These are phyloP conservation scores for Sclerotiophoma versabilis DNA, from an alignment of 2,329 filamentous ascomycete species.

Conservation along the genomic window DNA sequence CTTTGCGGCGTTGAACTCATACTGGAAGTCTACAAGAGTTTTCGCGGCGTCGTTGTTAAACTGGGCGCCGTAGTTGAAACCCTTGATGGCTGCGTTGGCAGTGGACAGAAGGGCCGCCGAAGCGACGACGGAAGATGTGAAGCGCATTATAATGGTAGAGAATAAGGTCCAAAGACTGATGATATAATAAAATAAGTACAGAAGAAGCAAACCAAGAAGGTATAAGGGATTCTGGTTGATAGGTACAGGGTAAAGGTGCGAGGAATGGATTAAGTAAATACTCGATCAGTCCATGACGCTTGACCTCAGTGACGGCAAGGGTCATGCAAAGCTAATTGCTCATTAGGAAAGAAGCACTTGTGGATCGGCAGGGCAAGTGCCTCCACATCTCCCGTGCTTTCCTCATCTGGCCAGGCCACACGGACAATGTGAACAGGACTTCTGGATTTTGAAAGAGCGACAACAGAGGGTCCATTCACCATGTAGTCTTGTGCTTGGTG, in stretches of 20 bases:
- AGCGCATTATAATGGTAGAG: slow-evolving; percentile 39
- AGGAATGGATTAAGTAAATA: slow-evolving; percentile 20
- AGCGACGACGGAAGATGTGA: slow-evolving; percentile 45
- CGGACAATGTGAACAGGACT: slow-evolving; percentile 2
- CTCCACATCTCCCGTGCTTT: slow-evolving; percentile 20
- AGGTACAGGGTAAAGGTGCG: slow-evolving; percentile 2
- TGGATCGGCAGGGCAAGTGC: slow-evolving; percentile 18
- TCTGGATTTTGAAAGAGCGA: background rate
- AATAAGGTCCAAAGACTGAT: slow-evolving; percentile 5
- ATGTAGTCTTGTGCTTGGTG: background rate
- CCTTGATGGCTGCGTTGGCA: slow-evolving; percentile 52
- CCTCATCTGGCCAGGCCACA: slow-evolving; percentile 13
- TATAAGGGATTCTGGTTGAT: slow-evolving; percentile 2
- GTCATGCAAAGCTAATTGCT: slow-evolving; percentile 26
- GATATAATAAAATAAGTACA: background rate
- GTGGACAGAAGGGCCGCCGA: slow-evolving; percentile 50
- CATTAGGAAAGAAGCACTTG: slow-evolving; percentile 21
- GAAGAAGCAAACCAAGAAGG: background rate
- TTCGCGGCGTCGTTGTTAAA: slow-evolving; percentile 68
- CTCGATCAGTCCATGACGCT: slow-evolving; percentile 31
- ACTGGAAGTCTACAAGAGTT: slow-evolving; percentile 70
- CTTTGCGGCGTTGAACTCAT: slow-evolving; percentile 71
- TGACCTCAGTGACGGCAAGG: slow-evolving; percentile 20
- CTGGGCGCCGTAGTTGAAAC: slow-evolving; percentile 77
- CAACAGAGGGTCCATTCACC: background rate